A percentile compares a stretch with the other conserved stretches of the same genome.
phyloP scores from a whole-genome alignment of 768 basidiomycete species.

The Mycena belliarum region DNA sequence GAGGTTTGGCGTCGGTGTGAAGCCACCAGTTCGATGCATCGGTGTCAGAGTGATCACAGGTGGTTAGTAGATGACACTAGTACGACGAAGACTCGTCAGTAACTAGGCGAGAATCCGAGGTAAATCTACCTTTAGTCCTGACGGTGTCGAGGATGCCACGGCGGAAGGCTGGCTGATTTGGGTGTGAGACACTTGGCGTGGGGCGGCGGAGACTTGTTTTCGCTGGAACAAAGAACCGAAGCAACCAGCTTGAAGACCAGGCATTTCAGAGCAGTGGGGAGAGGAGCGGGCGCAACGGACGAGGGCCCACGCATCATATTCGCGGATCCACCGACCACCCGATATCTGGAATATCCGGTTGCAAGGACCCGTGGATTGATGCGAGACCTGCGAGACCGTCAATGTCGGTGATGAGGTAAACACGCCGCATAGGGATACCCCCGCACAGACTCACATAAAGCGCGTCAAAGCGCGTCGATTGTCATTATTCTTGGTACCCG shows the following conservation, averaged over 20 bases:
- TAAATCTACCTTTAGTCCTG: background rate
- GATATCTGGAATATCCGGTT: conserved; percentile 9
- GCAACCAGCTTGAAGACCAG: conserved; percentile 33
- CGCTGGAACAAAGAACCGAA: conserved; percentile 34
- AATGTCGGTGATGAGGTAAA: conserved; percentile 10
- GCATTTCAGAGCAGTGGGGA: conserved; percentile 10
- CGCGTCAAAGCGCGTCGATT: no score
- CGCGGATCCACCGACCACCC: conserved; percentile 9
- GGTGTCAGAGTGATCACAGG: conserved; percentile 14
- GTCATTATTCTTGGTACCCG: no score
- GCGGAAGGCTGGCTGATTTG: background rate
- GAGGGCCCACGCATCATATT: conserved; percentile 4
- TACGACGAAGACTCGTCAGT: background rate
- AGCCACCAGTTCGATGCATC: conserved; percentile 14
- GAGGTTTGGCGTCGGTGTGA: conserved; percentile 35
- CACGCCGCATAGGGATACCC: background rate
- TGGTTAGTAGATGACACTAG: conserved; percentile 12
- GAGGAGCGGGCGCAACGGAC: conserved; percentile 8
- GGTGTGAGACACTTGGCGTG: conserved; percentile 7
- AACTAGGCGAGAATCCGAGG: background rate
- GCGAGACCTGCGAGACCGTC: conserved; percentile 1
- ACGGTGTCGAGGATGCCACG: conserved; percentile 5
- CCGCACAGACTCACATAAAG: no score
- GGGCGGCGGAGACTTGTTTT: conserved; percentile 11
- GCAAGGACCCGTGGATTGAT: background rate